Percentiles rank a stretch among this genome's conserved stretches.
Evolutionary conservation across 2,329 filamentous ascomycete species (phyloP).

Genomic region (Thermomyces lanuginosus): DNA sequence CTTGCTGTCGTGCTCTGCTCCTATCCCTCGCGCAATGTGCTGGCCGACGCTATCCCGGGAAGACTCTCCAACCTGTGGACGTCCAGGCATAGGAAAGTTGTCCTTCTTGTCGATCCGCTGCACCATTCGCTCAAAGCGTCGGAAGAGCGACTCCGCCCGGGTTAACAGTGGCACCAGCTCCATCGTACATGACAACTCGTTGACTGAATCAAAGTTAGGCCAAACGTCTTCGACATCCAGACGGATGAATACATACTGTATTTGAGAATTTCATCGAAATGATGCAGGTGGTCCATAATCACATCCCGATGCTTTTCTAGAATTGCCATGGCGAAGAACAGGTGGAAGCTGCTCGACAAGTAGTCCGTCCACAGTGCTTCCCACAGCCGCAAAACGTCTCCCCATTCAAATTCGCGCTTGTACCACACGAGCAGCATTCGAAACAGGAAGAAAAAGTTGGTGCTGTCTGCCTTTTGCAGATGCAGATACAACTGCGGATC

Average conservation of each 20-base stretch:
- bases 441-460: conserved; percentile 99
- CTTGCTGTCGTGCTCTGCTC: conserved; percentile 22
- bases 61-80: conserved; percentile 19
- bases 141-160: conserved; percentile 75
- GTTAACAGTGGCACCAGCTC: conserved; percentile 76
- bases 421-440: conserved; percentile 98
- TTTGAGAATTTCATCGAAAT: conserved; percentile 95
- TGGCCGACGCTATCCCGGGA: conserved; percentile 10
- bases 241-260: conserved; percentile 48
- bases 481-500: conserved; percentile 89
- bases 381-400: conserved; percentile 75
- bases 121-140: conserved; percentile 70
- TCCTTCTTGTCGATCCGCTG: conserved; percentile 85
- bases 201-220: conserved; percentile 43
- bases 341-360: conserved; percentile 72
- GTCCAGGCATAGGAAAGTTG: conserved; percentile 51
- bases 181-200: conserved; percentile 85
- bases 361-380: conserved; percentile 91
- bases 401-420: conserved; percentile 89
- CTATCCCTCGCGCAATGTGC: conserved; percentile 8
- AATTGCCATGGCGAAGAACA: conserved; percentile 87
- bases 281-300: conserved; percentile 83
- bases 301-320: conserved; percentile 91
- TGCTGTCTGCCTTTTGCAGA: conserved; percentile 76
- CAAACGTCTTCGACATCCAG: background rate